A percentile compares a stretch with the other conserved stretches of the same genome.
These are phyloP conservation scores for Dactylis glomerata DNA, from an alignment of 176 grass and related monocot species.

Conservation along the genomic window DNA sequence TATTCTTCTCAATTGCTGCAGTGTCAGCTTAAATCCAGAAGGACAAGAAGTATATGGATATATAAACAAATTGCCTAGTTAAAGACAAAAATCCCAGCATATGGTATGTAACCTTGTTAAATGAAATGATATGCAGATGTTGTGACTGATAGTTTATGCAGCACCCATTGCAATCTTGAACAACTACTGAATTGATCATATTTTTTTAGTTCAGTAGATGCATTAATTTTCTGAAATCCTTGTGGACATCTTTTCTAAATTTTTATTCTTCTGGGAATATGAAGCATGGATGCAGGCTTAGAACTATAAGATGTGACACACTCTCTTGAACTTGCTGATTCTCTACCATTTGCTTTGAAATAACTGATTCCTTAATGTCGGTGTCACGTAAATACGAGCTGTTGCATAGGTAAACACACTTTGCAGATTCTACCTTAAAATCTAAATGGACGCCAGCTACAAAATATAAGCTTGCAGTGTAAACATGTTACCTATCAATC, in stretches of 20 bases:
- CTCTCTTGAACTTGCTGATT: neutral
- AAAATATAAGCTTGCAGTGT: neutral
- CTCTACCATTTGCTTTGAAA: neutral
- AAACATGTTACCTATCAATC: conserved; percentile 21
- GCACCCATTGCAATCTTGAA: neutral
- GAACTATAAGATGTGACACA: neutral
- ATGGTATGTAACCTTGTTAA: neutral
- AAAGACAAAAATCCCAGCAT: neutral
- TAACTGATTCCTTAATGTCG: neutral
- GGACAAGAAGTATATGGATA: neutral
- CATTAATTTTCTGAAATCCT: neutral
- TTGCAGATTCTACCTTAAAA: neutral
- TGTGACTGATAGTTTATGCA: neutral
- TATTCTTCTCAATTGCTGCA: conserved; percentile 25
- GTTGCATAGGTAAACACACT: neutral
- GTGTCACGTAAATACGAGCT: neutral
- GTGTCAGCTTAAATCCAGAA: conserved; percentile 20
- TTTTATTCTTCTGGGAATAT: neutral
- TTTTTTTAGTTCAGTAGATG: neutral
- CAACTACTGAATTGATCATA: neutral
- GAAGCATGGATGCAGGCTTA: conserved; percentile 13
- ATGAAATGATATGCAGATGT: conserved; percentile 4
- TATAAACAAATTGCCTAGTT: neutral
- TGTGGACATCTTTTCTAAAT: conserved; percentile 4
- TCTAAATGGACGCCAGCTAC: neutral